These are phyloP conservation scores for Coemansia sp. DNA, from an alignment of 192 early-diverging fungal species.

Conservation along the genomic window DNA sequence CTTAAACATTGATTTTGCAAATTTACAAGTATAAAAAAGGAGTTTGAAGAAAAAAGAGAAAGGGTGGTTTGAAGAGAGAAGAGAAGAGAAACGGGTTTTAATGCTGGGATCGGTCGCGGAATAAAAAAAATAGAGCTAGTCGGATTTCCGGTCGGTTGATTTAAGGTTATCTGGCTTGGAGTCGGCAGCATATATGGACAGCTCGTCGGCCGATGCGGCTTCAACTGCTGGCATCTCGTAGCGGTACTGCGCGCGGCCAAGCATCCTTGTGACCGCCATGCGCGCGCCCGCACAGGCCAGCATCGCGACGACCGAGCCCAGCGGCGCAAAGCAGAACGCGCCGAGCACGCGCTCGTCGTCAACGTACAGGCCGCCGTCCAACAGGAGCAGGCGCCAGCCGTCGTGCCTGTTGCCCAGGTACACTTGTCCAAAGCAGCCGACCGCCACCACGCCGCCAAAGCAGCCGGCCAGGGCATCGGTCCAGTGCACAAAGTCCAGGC, in stretches of 20 bases:
- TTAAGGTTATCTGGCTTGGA: too few relatives aligned
- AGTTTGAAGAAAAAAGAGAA: constrained; percentile 8
- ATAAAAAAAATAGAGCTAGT: too few relatives aligned
- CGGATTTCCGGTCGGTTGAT: too few relatives aligned
- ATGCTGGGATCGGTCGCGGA: too few relatives aligned
- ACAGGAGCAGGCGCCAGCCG: constrained; percentile 47
- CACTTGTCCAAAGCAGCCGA: constrained; percentile 52
- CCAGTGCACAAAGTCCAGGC: constrained; percentile 52
- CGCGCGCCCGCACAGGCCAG: constrained; percentile 40
- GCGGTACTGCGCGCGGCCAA: constrained; percentile 27
- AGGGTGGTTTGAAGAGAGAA: background rate
- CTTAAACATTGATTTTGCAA: constrained; percentile 61
- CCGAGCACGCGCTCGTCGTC: constrained; percentile 55
- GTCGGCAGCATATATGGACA: too few relatives aligned
- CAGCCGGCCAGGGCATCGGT: constrained; percentile 52
- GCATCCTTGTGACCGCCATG: constrained; percentile 14
- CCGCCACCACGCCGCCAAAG: constrained; percentile 52
- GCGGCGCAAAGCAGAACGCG: constrained; percentile 55
- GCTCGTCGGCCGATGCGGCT: too few relatives aligned
- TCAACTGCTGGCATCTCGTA: constrained; percentile 10
- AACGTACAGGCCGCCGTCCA: constrained; percentile 52
- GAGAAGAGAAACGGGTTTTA: too few relatives aligned
- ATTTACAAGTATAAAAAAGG: background rate
- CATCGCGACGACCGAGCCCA: constrained; percentile 45
- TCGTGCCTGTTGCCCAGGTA: constrained; percentile 51